Conservation (phyloP, 225 moss, liverwort and hornwort genomes). For the Pseudoscleropodium purum region DNA sequence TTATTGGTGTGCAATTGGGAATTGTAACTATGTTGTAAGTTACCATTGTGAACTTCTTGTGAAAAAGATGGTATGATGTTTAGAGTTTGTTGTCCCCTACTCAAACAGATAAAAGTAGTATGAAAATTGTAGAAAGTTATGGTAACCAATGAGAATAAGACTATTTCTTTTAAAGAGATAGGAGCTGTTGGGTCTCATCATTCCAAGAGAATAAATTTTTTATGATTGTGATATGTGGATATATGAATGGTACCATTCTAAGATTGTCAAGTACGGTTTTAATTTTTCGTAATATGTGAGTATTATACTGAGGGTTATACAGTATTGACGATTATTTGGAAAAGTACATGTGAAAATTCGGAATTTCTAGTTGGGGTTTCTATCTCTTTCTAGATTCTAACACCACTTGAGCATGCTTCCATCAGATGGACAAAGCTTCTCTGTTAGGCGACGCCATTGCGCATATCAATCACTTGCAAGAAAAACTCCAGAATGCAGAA, state of each 20-base stretch:
- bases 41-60: background rate
- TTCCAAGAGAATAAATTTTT: background rate
- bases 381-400: background rate
- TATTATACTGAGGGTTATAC: background rate
- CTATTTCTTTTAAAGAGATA: background rate
- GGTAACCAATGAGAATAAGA: background rate
- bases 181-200: background rate
- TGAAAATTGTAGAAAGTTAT: background rate
- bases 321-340: background rate
- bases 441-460: slow-evolving; percentile 81
- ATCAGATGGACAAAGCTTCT: slow-evolving; percentile 89
- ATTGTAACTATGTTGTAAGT: background rate
- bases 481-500: slow-evolving; percentile 53
- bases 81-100: background rate
- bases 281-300: background rate
- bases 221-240: background rate
- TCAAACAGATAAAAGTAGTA: background rate
- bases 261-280: background rate
- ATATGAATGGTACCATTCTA: background rate
- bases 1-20: background rate
- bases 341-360: background rate
- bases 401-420: background rate
- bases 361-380: background rate
- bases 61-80: background rate
- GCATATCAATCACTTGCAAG: slow-evolving; percentile 73